phyloP scores from a whole-genome alignment of 768 basidiomycete species.

The Termitomyces eurrhizus region DNA sequence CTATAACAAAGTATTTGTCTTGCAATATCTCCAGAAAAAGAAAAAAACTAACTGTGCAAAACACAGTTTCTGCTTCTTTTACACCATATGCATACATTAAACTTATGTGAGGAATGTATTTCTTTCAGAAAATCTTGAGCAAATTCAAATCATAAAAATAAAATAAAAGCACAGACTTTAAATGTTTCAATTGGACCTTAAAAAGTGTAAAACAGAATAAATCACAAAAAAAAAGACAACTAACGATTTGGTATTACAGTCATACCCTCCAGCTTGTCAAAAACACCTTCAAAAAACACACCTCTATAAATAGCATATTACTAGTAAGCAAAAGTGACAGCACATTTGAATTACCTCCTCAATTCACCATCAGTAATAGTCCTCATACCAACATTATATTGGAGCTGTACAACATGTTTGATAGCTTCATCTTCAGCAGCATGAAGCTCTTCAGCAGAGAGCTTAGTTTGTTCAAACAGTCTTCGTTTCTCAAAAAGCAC shows the following conservation, averaged over 20 bases:
- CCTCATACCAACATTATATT: conserved; percentile 51
- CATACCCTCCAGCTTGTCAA: conserved; percentile 66
- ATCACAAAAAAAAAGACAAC: conserved; percentile 9
- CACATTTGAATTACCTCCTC: conserved; percentile 24
- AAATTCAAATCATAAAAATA: background rate
- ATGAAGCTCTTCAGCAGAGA: conserved; percentile 39
- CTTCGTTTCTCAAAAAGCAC: conserved; percentile 45
- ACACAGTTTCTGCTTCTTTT: conserved; percentile 33
- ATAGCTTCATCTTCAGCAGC: conserved; percentile 52
- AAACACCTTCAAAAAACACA: conserved; percentile 63
- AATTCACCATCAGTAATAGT: conserved; percentile 64
- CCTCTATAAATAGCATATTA: conserved; percentile 29
- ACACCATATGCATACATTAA: conserved; percentile 38
- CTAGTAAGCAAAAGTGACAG: background rate
- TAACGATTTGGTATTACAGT: conserved; percentile 45
- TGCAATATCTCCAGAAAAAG: conserved; percentile 6
- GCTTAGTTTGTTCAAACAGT: conserved; percentile 37
- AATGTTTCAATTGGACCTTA: conserved; percentile 44
- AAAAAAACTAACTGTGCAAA: conserved; percentile 35
- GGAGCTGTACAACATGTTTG: conserved; percentile 46
- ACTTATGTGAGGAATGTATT: conserved; percentile 44
- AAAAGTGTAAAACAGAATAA: background rate
- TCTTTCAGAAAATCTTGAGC: conserved; percentile 20
- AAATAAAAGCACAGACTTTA: conserved; percentile 34
- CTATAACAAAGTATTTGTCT: conserved; percentile 26